Conservation (phyloP, 73 alveolate genomes). For the Halteria grandinella region DNA sequence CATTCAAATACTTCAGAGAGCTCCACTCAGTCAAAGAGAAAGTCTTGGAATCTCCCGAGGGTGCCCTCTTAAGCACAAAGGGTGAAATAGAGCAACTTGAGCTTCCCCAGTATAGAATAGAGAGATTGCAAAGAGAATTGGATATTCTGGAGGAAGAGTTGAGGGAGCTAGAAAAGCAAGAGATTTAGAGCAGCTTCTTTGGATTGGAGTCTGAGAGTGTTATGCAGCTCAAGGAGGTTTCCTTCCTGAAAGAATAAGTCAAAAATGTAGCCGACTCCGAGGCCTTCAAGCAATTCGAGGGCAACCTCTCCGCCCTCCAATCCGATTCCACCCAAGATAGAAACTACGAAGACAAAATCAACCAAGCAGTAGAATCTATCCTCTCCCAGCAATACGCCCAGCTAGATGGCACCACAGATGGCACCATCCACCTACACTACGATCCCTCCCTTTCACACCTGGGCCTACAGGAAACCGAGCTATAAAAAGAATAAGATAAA, state of each 20-base stretch:
- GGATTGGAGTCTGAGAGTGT: neutral
- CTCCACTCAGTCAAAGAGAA: too few relatives aligned
- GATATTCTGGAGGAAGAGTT: neutral
- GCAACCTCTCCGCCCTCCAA: neutral
- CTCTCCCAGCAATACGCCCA: neutral
- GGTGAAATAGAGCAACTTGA: too few relatives aligned
- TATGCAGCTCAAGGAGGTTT: neutral
- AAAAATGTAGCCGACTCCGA: neutral
- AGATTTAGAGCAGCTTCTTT: neutral
- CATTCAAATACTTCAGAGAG: too few relatives aligned
- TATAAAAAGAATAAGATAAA: too few relatives aligned
- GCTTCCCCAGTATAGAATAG: neutral
- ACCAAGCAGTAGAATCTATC: neutral
- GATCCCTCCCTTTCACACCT: neutral
- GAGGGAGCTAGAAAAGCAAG: neutral
- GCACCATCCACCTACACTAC: neutral
- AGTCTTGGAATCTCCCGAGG: too few relatives aligned
- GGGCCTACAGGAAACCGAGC: neutral
- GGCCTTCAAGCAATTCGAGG: neutral
- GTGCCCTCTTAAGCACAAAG: too few relatives aligned
- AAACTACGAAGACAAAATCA: neutral
- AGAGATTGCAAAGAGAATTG: neutral
- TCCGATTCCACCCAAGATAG: neutral
- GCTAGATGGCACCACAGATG: neutral
- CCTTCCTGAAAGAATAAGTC: neutral